Percentiles rank a stretch among this genome's conserved stretches.
Evolutionary conservation across 2,329 filamentous ascomycete genomes (phyloP).

Genomic region (Aspergillus neotritici): DNA sequence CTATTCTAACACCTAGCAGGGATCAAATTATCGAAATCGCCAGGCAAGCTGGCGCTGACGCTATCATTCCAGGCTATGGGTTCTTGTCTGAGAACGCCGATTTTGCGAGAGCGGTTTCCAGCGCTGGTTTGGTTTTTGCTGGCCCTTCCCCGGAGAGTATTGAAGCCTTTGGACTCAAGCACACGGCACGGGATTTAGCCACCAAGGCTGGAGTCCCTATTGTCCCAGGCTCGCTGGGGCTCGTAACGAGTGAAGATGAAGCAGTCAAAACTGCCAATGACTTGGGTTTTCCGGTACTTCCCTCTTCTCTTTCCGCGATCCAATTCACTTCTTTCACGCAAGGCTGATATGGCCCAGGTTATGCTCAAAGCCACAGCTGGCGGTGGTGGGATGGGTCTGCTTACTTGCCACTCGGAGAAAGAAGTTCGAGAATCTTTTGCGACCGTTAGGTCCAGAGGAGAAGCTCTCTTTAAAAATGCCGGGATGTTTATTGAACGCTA

Average conservation of each 20-base stretch:
- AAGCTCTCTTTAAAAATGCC: slow-evolving; percentile 74
- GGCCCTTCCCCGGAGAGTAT: slow-evolving; percentile 54
- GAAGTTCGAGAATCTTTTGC: slow-evolving; percentile 67
- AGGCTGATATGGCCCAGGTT: slow-evolving; percentile 37
- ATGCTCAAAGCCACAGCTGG: slow-evolving; percentile 75
- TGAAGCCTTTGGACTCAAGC: slow-evolving; percentile 54
- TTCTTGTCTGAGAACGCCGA: slow-evolving; percentile 60
- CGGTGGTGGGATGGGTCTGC: slow-evolving; percentile 79
- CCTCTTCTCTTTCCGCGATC: not conserved
- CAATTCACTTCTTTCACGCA: not conserved
- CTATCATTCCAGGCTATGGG: slow-evolving; percentile 62
- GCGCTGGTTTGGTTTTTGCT: slow-evolving; percentile 54
- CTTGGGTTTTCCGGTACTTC: slow-evolving; percentile 45
- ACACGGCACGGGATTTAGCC: slow-evolving; percentile 52
- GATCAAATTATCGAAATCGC: slow-evolving; percentile 48
- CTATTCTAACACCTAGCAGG: slow-evolving; percentile 5
- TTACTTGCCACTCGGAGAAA: slow-evolving; percentile 62
- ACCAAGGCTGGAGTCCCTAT: slow-evolving; percentile 49
- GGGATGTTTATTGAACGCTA: slow-evolving; percentile 82
- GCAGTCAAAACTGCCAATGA: slow-evolving; percentile 40
- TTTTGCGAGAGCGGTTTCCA: slow-evolving; percentile 51
- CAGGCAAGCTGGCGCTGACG: slow-evolving; percentile 46
- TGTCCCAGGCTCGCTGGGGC: slow-evolving; percentile 49
- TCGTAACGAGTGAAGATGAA: slow-evolving; percentile 46
- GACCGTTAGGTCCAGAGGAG: slow-evolving; percentile 69